Evolutionary conservation across 1,284 basidiomycete genomes (phyloP), one percentile per base, ranked within the genome.

Genomic region (Kalmanozyma brasiliensis): DNA sequence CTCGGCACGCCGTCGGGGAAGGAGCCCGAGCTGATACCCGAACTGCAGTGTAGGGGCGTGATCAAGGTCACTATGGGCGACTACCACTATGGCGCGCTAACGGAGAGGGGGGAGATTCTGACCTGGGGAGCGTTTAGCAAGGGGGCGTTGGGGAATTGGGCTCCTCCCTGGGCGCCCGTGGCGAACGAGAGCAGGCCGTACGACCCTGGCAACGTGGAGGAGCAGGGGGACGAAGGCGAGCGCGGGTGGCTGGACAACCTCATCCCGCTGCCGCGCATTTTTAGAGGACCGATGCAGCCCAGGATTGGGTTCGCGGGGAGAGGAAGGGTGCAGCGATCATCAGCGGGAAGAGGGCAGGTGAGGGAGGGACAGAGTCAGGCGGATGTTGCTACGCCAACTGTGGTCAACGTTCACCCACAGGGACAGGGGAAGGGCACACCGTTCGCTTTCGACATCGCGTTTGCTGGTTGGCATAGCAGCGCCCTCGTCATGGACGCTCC

Each of bases 31-130:
- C 84, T 91, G 60, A 85, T 91, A 3, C 88, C 90, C 1, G 86
- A 85, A 20, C 83, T 95, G 19, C 91, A 93, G 73, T 86, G 89
- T 71, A 86, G 85, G 62, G 85, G 85, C 35, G 86, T 94, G 52
- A 93, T 94, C 65, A 91, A 91, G 52, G 89, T 94, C 52, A 88
- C 89, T 9, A 85, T 93, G 42, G 94, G 94, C 5, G 93, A 96
- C 82, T 94, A 93, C 82, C 93, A 96, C 84, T 89, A 85, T 74
- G 91, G 89, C 23, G 93, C 94, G 0, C 85, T 96, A 63, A 93
- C 92, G 1, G 85, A 87, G 36, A 82, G 85, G 23, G 94, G 93
- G 13, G 87, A 89, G 70, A 85, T 95, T 22, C 84, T 90, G 36
- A 91, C 92, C 7, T 97, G 93, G 93, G 94, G 94, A 14, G 76